Conservation (phyloP, 495 filamentous ascomycete species). For the Lasiosphaeriaceae sp. region DNA sequence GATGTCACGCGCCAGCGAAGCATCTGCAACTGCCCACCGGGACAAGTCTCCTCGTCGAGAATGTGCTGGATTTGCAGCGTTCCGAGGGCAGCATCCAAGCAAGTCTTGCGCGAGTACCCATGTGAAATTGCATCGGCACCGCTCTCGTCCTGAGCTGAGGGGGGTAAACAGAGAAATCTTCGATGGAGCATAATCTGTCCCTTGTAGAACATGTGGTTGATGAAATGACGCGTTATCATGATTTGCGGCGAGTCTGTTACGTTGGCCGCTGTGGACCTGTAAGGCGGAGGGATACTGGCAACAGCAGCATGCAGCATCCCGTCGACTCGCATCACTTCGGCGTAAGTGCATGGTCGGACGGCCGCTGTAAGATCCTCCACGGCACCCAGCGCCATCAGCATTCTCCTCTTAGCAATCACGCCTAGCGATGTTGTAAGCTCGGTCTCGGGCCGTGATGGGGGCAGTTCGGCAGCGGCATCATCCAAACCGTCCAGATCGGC, state of each 20-base stretch:
- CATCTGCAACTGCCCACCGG: slow-evolving; percentile 28
- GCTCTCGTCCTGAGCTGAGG: too few relatives aligned
- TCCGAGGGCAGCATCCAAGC: slow-evolving; percentile 28
- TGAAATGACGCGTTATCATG: slow-evolving; percentile 29
- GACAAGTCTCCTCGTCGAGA: slow-evolving; percentile 29
- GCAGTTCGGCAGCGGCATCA: slow-evolving; percentile 30
- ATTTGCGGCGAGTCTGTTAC: slow-evolving; percentile 32
- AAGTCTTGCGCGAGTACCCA: slow-evolving; percentile 26
- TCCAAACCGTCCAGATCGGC: slow-evolving; percentile 29
- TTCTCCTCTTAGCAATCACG: slow-evolving; percentile 35
- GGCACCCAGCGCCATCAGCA: slow-evolving; percentile 39
- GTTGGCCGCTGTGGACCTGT: slow-evolving; percentile 30
- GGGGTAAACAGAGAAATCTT: slow-evolving; percentile 22
- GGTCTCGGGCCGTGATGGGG: slow-evolving; percentile 31
- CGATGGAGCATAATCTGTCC: slow-evolving; percentile 28
- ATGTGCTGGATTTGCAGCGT: slow-evolving; percentile 34
- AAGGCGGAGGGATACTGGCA: slow-evolving; percentile 25
- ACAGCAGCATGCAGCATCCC: slow-evolving; percentile 25
- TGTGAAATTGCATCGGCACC: slow-evolving; percentile 2
- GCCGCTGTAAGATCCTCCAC: slow-evolving; percentile 36
- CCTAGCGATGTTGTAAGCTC: slow-evolving; percentile 37
- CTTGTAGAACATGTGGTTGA: slow-evolving; percentile 26
- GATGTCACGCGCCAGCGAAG: slow-evolving; percentile 33
- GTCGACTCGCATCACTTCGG: slow-evolving; percentile 37
- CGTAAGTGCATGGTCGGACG: slow-evolving; percentile 25